Conservation (phyloP, 768 basidiomycete genomes). For the Cystofilobasidium macerans region DNA sequence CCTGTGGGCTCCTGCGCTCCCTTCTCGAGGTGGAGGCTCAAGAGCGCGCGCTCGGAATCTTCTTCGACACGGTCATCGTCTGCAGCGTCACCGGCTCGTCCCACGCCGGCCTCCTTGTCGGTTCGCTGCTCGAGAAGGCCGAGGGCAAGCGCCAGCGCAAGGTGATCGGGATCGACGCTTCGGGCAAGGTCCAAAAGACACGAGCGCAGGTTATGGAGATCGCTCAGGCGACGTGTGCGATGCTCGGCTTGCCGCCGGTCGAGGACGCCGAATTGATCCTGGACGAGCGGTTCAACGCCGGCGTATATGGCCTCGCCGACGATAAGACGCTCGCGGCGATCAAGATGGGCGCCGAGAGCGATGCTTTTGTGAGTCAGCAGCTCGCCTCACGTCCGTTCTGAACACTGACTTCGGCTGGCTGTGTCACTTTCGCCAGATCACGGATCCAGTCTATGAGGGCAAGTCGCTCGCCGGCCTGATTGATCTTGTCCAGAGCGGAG, state of each 20-base stretch:
- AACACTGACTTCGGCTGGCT: background rate
- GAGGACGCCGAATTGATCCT: conserved; percentile 28
- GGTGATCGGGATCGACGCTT: conserved; percentile 32
- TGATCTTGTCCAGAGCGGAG: conserved; percentile 28
- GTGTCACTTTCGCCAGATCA: conserved; percentile 16
- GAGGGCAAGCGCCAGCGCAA: conserved; percentile 29
- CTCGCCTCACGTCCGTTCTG: background rate
- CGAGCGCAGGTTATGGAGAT: conserved; percentile 28
- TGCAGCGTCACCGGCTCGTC: conserved; percentile 32
- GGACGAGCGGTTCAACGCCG: conserved; percentile 30
- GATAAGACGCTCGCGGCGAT: conserved; percentile 29
- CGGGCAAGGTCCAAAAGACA: conserved; percentile 29
- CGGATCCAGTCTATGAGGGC: conserved; percentile 28
- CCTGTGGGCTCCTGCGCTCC: conserved; percentile 28
- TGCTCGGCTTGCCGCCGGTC: conserved; percentile 28
- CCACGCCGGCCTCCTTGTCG: conserved; percentile 30
- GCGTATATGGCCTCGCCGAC: conserved; percentile 31
- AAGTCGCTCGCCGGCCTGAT: conserved; percentile 31
- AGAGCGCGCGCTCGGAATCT: conserved; percentile 28
- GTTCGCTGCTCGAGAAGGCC: conserved; percentile 25
- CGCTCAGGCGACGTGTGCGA: conserved; percentile 27
- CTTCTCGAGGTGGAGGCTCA: conserved; percentile 31
- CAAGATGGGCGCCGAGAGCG: conserved; percentile 23
- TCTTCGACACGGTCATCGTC: conserved; percentile 31
- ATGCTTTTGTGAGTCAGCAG: background rate